phyloP scores from a whole-genome alignment of 1,139 yeast species.

The Blastobotrys aristatus region DNA sequence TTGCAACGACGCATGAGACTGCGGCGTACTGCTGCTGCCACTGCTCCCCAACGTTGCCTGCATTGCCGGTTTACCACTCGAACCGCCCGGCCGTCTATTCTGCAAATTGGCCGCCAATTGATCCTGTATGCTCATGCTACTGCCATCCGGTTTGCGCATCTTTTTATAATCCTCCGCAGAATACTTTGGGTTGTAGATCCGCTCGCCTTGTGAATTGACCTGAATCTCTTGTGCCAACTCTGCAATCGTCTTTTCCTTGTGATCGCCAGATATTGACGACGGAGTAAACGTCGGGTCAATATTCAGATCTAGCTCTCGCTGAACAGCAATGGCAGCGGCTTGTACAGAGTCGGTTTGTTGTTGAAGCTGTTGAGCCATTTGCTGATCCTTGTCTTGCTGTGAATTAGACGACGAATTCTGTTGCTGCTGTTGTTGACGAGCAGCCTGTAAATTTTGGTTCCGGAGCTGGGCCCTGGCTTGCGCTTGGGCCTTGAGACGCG shows the following conservation, averaged over 20 bases:
- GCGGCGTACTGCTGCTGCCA: slow-evolving; percentile 6
- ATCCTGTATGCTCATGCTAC: slow-evolving; percentile 22
- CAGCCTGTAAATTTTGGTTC: not conserved
- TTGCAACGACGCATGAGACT: slow-evolving; percentile 23
- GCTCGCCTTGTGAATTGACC: slow-evolving; percentile 25
- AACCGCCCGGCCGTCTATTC: slow-evolving; percentile 13
- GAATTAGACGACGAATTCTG: not conserved
- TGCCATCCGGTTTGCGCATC: not conserved
- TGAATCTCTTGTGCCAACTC: slow-evolving; percentile 53
- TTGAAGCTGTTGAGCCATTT: not conserved
- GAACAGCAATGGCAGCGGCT: not conserved
- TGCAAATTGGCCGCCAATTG: slow-evolving; percentile 23
- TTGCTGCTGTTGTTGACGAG: not conserved
- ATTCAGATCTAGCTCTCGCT: not conserved
- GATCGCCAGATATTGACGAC: slow-evolving; percentile 15
- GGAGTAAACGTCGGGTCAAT: slow-evolving; percentile 7
- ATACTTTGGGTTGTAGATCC: slow-evolving; percentile 8
- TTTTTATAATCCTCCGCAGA: slow-evolving; percentile 6
- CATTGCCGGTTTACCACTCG: slow-evolving; percentile 7
- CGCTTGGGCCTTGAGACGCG: slow-evolving; percentile 16
- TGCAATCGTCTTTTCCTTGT: slow-evolving; percentile 44
- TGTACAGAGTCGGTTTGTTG: not conserved
- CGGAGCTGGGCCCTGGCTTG: slow-evolving; percentile 13
- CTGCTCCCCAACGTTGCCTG: not conserved
- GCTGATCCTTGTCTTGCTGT: not conserved